phyloP scores from a whole-genome alignment of 2,329 filamentous ascomycete species.

The Cladosporium sphaerospermum region DNA sequence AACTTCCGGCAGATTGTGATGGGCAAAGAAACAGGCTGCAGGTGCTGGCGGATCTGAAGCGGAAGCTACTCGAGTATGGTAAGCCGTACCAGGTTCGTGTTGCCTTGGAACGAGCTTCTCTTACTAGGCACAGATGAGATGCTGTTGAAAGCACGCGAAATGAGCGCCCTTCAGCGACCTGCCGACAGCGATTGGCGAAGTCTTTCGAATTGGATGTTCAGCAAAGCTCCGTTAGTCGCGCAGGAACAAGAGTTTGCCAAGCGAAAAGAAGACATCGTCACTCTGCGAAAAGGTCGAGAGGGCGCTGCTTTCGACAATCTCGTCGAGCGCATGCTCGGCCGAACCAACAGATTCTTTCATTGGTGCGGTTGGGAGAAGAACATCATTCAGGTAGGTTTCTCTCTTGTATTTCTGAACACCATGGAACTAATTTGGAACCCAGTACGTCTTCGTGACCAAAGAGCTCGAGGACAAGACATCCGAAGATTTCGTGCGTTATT shows the following conservation, averaged over 20 bases:
- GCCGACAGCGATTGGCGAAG: conserved; percentile 36
- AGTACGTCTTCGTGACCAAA: conserved; percentile 35
- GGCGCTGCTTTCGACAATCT: conserved; percentile 36
- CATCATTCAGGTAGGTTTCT: conserved; percentile 24
- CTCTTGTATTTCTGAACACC: not conserved
- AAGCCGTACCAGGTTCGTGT: not conserved
- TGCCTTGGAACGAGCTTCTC: too few species aligned
- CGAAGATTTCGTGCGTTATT: conserved; percentile 31
- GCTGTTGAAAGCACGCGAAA: conserved; percentile 33
- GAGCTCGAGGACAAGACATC: conserved; percentile 34
- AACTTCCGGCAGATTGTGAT: not conserved
- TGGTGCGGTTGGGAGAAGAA: conserved; percentile 22
- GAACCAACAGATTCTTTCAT: conserved; percentile 20
- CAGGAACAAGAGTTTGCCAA: conserved; percentile 33
- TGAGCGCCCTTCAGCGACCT: conserved; percentile 35
- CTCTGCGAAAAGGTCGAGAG: conserved; percentile 34
- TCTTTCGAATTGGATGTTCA: conserved; percentile 32
- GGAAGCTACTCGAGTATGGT: conserved; percentile 23
- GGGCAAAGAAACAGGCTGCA: conserved; percentile 14
- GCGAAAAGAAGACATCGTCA: conserved; percentile 37
- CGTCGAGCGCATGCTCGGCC: conserved; percentile 25
- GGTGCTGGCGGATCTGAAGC: conserved; percentile 19
- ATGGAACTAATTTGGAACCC: not conserved
- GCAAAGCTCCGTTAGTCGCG: conserved; percentile 30
- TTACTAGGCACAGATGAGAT: conserved; percentile 28